A percentile compares a stretch with the other conserved stretches of the same genome.
Conservation (phyloP, 495 filamentous ascomycete genomes). For the Cercophora newfieldiana region DNA sequence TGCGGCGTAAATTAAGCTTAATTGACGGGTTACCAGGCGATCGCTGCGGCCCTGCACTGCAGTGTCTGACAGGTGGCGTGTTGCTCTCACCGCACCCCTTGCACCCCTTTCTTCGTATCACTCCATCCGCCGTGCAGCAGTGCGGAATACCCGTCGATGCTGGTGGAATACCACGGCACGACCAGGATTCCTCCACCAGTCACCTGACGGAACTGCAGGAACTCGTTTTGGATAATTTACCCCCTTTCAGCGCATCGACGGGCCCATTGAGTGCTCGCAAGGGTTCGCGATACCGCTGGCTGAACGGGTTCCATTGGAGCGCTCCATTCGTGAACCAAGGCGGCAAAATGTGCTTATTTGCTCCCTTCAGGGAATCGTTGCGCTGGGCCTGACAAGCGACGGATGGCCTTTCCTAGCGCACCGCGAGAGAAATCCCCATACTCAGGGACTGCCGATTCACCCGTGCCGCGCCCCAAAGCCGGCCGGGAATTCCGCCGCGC, state of each 20-base stretch:
- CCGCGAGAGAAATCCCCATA: background rate
- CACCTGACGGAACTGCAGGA: slow-evolving; percentile 24
- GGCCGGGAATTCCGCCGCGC: background rate
- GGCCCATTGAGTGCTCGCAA: background rate
- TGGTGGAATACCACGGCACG: background rate
- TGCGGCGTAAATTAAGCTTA: slow-evolving; percentile 45
- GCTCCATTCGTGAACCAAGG: slow-evolving; percentile 5
- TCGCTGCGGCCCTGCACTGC: background rate
- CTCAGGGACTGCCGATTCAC: slow-evolving; percentile 20
- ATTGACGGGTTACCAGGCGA: slow-evolving; percentile 27
- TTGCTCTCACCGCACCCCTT: background rate
- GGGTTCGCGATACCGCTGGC: background rate
- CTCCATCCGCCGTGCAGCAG: background rate
- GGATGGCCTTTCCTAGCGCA: background rate
- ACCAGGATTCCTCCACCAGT: slow-evolving; percentile 7
- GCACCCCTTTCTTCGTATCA: background rate
- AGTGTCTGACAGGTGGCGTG: background rate
- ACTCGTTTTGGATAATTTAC: background rate
- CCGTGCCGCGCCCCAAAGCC: slow-evolving; percentile 23
- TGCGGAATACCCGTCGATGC: background rate
- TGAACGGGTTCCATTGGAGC: slow-evolving; percentile 2
- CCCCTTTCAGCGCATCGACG: background rate
- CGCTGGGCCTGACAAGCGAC: background rate
- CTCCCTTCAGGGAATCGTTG: background rate
- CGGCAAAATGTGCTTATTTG: slow-evolving; percentile 6